These are phyloP conservation scores for Teunomyces cretensis DNA, from an alignment of 805 yeast species.

Conservation along the genomic window DNA sequence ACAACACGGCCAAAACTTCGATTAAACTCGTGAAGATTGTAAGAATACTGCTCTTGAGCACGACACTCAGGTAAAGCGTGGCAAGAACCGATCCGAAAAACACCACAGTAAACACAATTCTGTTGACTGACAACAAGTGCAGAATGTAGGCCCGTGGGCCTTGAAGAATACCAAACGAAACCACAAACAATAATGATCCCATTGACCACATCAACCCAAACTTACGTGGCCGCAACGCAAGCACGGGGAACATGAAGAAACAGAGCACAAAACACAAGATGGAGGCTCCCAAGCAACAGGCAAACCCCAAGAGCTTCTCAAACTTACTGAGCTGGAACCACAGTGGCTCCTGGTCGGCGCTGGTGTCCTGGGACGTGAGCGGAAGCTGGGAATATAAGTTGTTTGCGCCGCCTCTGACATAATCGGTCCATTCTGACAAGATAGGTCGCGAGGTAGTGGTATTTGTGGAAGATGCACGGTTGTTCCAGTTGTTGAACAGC, in stretches of 20 bases:
- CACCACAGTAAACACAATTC: constrained; percentile 77
- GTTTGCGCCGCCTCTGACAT: constrained; percentile 44
- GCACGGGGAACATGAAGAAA: constrained; percentile 80
- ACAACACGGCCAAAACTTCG: constrained; percentile 83
- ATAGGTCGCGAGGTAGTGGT: constrained; percentile 21
- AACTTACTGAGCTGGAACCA: constrained; percentile 77
- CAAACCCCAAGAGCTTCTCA: constrained; percentile 78
- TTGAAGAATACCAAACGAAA: constrained; percentile 87
- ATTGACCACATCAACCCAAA: constrained; percentile 89
- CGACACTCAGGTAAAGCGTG: constrained; percentile 76
- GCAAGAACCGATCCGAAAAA: constrained; percentile 78
- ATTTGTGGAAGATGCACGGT: constrained; percentile 8
- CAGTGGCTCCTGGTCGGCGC: constrained; percentile 58
- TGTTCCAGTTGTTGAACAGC: constrained; percentile 34
- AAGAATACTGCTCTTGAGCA: constrained; percentile 65
- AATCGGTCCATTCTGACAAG: constrained; percentile 44
- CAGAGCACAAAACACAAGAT: constrained; percentile 80
- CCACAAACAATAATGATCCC: constrained; percentile 82
- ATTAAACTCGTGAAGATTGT: constrained; percentile 73
- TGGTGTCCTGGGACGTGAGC: constrained; percentile 45
- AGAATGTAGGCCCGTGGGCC: constrained; percentile 81
- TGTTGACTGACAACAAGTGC: constrained; percentile 71
- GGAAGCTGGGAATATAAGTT: constrained; percentile 69
- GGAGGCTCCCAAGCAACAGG: constrained; percentile 73
- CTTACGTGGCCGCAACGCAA: constrained; percentile 86